phyloP scores from a whole-genome alignment of 1,139 yeast genomes.

The Wickerhamomyces sp. region DNA sequence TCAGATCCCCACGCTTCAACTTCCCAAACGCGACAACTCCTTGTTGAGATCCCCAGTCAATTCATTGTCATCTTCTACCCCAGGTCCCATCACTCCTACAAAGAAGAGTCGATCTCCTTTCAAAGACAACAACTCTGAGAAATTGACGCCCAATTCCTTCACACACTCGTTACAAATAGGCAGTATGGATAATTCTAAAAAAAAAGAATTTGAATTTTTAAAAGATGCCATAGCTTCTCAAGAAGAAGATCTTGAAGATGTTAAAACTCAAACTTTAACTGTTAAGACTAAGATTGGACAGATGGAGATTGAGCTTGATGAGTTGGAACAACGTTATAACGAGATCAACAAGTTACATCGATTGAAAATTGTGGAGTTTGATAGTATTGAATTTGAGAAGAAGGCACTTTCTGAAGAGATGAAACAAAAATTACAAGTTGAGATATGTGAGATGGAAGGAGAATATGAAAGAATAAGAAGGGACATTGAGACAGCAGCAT shows the following conservation, averaged over 20 bases:
- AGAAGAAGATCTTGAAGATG: slow-evolving; percentile 22
- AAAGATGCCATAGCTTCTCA: slow-evolving; percentile 4
- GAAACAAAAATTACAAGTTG: slow-evolving; percentile 32
- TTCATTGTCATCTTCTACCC: no score
- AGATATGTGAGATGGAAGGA: slow-evolving; percentile 31
- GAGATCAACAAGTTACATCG: slow-evolving; percentile 22
- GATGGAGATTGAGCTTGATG: slow-evolving; percentile 33
- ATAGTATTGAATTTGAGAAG: slow-evolving; percentile 28
- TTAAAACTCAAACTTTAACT: slow-evolving; percentile 26
- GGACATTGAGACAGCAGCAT: slow-evolving; percentile 33
- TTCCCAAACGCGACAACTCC: no score
- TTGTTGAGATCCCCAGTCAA: no score
- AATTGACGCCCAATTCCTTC: no score
- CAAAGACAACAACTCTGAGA: no score
- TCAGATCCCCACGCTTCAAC: no score
- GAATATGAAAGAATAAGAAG: slow-evolving; percentile 34
- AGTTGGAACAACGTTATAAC: slow-evolving; percentile 16
- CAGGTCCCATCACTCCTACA: no score
- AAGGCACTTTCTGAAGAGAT: slow-evolving; percentile 32
- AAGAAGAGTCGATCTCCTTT: no score
- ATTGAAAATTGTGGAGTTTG: slow-evolving; percentile 37
- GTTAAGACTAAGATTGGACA: slow-evolving; percentile 36
- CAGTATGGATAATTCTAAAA: no score
- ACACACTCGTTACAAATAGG: no score
- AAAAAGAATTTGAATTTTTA: slow-evolving; percentile 8